phyloP scores from a whole-genome alignment of 805 yeast species.

The Candida qinlingensis region DNA sequence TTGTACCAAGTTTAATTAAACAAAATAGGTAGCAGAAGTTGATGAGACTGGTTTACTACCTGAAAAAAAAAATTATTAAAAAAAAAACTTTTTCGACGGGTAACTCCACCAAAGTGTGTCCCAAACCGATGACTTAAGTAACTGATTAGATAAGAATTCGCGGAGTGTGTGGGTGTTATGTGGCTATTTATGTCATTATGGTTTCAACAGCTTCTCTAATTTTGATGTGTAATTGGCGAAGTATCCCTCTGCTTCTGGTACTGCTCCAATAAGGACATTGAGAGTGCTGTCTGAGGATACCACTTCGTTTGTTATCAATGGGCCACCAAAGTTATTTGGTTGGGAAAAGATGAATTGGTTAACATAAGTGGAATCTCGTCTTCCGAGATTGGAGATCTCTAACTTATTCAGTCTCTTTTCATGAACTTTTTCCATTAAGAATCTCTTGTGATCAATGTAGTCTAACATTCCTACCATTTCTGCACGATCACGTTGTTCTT shows the following conservation, averaged over 20 bases:
- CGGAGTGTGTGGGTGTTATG: not conserved
- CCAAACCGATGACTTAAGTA: conserved; percentile 1
- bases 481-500: not conserved
- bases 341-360: conserved; percentile 8
- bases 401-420: conserved; percentile 1
- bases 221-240: not conserved
- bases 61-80: not conserved
- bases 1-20: not conserved
- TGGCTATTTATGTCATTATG: not conserved
- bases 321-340: conserved; percentile 7
- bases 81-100: not conserved
- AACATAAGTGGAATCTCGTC: not conserved
- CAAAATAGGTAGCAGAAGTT: not conserved
- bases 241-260: not conserved
- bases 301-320: conserved; percentile 7
- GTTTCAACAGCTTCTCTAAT: not conserved
- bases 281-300: not conserved
- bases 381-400: conserved; percentile 10
- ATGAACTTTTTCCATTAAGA: not conserved
- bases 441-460: not conserved
- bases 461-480: conserved; percentile 8
- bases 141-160: not conserved
- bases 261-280: conserved; percentile 1
- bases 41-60: not conserved
- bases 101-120: not conserved